These are phyloP conservation scores for Neurospora discreta DNA, from an alignment of 495 filamentous ascomycete genomes.

Conservation along the genomic window DNA sequence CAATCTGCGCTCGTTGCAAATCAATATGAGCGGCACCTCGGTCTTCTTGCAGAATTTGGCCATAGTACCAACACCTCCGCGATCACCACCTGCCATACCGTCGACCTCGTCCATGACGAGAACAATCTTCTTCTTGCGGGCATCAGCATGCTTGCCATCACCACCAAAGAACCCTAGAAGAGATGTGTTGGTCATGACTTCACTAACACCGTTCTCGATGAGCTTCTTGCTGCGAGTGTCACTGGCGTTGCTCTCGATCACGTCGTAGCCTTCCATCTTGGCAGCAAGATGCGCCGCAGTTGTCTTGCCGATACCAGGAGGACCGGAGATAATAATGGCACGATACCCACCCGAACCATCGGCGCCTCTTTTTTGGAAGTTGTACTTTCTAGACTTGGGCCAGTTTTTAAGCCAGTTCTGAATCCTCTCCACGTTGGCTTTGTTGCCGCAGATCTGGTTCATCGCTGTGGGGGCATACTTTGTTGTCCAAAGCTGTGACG, in stretches of 20 bases:
- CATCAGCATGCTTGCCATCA: conserved; percentile 67
- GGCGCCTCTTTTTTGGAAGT: conserved; percentile 67
- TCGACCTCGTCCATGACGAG: conserved; percentile 99
- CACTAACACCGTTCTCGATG: conserved; percentile 74
- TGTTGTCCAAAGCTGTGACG: conserved; percentile 79
- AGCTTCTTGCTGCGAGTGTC: conserved; percentile 97
- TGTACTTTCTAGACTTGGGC: conserved; percentile 56
- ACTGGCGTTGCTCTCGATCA: conserved; percentile 91
- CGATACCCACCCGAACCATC: conserved; percentile 72
- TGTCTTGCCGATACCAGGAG: conserved; percentile 95
- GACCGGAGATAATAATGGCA: conserved; percentile 85
- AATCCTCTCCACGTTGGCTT: conserved; percentile 76
- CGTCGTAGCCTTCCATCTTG: conserved; percentile 84
- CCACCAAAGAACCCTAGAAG: conserved; percentile 87
- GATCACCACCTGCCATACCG: conserved; percentile 95
- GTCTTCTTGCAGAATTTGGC: conserved; percentile 92
- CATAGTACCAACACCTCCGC: conserved; percentile 89
- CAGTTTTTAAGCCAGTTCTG: conserved; percentile 79
- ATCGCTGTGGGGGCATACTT: conserved; percentile 84
- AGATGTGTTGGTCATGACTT: conserved; percentile 87
- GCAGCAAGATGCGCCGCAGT: conserved; percentile 93
- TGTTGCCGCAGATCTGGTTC: conserved; percentile 92
- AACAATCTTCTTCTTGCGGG: conserved; percentile 78
- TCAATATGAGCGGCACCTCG: conserved; percentile 87
- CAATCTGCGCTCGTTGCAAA: conserved; percentile 87